phyloP scores from a whole-genome alignment of 306 rosid genomes.

The Cucumis hystrix region DNA sequence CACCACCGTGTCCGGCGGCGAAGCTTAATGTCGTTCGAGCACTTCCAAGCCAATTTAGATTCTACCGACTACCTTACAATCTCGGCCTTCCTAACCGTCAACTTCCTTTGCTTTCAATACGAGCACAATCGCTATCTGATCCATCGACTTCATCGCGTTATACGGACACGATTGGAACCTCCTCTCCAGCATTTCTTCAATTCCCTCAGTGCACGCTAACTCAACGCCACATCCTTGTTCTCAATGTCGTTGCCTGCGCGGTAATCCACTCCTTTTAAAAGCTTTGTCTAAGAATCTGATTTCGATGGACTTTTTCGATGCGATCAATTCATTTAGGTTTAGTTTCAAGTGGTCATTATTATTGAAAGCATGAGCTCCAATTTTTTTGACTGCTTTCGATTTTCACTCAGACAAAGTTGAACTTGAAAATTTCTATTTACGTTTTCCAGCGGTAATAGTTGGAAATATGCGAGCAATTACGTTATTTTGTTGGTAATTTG shows the following conservation, averaged over 20 bases:
- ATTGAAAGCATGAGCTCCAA: not conserved
- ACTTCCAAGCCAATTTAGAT: not conserved
- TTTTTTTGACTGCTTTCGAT: not conserved
- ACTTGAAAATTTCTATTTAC: not conserved
- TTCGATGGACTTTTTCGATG: not conserved
- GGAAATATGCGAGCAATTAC: not conserved
- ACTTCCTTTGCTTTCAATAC: conserved; percentile 14
- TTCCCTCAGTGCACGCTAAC: conserved; percentile 41
- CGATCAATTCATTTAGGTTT: not conserved
- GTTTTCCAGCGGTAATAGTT: not conserved
- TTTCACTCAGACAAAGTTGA: not conserved
- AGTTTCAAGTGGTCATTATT: not conserved
- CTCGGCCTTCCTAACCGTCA: conserved; percentile 14
- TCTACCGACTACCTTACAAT: conserved; percentile 9
- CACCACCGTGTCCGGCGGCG: conserved; percentile 20
- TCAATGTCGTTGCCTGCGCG: conserved; percentile 53
- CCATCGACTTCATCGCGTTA: conserved; percentile 20
- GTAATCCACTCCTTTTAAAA: conserved; percentile 17
- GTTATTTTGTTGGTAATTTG: not conserved
- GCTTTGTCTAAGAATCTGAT: not conserved
- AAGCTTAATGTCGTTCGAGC: not conserved
- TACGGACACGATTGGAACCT: conserved; percentile 41
- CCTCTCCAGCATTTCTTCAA: conserved; percentile 17
- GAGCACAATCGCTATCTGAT: conserved; percentile 16
- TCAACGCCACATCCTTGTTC: conserved; percentile 53